Conservation (phyloP, 164 flowering plant genomes). For the Houttuynia cordata region DNA sequence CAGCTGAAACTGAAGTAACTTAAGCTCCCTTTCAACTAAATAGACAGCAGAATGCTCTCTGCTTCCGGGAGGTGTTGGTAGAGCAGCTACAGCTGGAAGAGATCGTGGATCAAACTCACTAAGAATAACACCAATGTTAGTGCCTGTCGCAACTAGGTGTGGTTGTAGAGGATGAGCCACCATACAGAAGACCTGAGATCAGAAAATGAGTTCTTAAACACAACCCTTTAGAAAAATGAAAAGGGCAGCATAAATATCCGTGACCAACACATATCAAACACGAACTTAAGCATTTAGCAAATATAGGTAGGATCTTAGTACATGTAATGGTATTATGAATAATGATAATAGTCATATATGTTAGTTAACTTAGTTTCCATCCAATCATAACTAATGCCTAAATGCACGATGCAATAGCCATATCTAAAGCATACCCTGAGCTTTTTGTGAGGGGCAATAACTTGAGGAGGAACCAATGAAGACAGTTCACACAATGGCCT, state of each 20-base stretch:
- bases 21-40: conserved; percentile 80
- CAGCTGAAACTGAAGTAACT: conserved; percentile 71
- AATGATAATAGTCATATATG: too few relatives aligned
- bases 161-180: conserved; percentile 97
- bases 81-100: conserved; percentile 80
- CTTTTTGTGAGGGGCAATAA: conserved; percentile 75
- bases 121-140: conserved; percentile 83
- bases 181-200: conserved; percentile 86
- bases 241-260: not conserved
- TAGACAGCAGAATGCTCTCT: conserved; percentile 89
- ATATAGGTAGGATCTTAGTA: too few relatives aligned
- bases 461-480: conserved; percentile 78
- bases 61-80: conserved; percentile 71
- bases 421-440: conserved; percentile 58
- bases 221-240: not conserved
- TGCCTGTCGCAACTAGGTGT: conserved; percentile 95
- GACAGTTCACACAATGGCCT: conserved; percentile 96
- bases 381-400: not conserved
- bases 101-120: conserved; percentile 92
- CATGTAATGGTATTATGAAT: too few relatives aligned
- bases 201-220: conserved; percentile 3
- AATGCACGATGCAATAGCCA: not conserved
- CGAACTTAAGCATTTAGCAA: not conserved
- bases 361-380: too few relatives aligned
- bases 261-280: not conserved